These are phyloP conservation scores for Boletus tomentosulus DNA, from an alignment of 768 basidiomycete species.

Conservation along the genomic window DNA sequence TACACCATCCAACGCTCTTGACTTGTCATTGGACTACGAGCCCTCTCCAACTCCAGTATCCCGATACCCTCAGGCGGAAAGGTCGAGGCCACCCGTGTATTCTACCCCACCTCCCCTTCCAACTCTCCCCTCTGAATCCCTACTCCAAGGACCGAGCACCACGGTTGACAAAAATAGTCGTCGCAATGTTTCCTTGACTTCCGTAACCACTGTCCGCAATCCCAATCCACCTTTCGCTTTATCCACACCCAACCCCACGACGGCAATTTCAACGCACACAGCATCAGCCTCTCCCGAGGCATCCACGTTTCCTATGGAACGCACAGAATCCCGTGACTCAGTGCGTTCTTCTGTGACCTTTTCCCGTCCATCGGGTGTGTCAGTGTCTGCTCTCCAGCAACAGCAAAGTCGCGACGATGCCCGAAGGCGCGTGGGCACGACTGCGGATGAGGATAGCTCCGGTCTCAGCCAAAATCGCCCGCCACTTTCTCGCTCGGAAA, in stretches of 20 bases:
- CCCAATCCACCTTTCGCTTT: slow-evolving; percentile 41
- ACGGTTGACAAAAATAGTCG: slow-evolving; percentile 28
- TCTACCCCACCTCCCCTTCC: slow-evolving; percentile 58
- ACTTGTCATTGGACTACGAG: slow-evolving; percentile 35
- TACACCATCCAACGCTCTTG: slow-evolving; percentile 24
- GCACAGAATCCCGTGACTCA: slow-evolving; percentile 47
- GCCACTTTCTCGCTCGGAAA: slow-evolving; percentile 45
- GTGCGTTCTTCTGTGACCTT: slow-evolving; percentile 53
- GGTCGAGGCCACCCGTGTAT: slow-evolving; percentile 43
- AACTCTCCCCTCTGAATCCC: slow-evolving; percentile 55
- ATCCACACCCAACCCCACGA: slow-evolving; percentile 57
- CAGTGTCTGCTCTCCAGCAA: slow-evolving; percentile 53
- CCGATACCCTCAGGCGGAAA: slow-evolving; percentile 35
- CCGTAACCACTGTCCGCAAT: slow-evolving; percentile 44
- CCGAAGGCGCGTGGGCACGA: slow-evolving; percentile 31
- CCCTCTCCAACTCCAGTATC: slow-evolving; percentile 46
- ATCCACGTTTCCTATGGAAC: slow-evolving; percentile 32
- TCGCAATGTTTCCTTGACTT: slow-evolving; percentile 43
- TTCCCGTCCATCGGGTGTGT: slow-evolving; percentile 56
- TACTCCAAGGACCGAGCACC: slow-evolving; percentile 24
- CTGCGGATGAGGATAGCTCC: slow-evolving; percentile 22
- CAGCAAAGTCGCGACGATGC: slow-evolving; percentile 41
- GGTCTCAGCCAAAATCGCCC: slow-evolving; percentile 24
- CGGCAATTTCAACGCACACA: slow-evolving; percentile 62
- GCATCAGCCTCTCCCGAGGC: slow-evolving; percentile 45